Evolutionary conservation across 192 early-diverging fungal species (phyloP).

Genomic region (Gryganskiella cystojenkinii): DNA sequence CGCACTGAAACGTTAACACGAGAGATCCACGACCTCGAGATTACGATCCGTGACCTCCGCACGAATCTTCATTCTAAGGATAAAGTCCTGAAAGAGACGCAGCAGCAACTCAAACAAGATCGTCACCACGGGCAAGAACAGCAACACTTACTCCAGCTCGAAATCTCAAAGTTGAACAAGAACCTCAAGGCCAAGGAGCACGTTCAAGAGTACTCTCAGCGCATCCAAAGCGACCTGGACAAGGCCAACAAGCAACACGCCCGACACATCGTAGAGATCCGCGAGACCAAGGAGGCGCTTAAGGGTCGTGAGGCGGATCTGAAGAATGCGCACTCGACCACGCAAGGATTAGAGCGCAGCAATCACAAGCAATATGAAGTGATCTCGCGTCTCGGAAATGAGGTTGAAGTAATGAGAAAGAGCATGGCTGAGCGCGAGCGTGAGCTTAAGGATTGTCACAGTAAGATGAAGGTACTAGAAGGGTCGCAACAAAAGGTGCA

Average conservation of each 20-base stretch:
- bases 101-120: neutral
- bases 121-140: constrained; percentile 4
- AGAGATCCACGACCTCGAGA: constrained; percentile 29
- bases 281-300: constrained; percentile 3
- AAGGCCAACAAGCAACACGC: constrained; percentile 17
- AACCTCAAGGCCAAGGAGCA: constrained; percentile 19
- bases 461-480: constrained; percentile 21
- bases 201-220: constrained; percentile 4
- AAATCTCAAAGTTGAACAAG: constrained; percentile 12
- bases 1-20: constrained; percentile 22
- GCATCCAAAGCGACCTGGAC: constrained; percentile 15
- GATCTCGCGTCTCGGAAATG: neutral
- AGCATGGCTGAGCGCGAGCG: constrained; percentile 8
- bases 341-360: constrained; percentile 13
- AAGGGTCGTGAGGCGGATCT: neutral
- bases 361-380: constrained; percentile 4
- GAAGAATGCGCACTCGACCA: neutral
- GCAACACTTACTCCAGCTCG: neutral
- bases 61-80: constrained; percentile 7
- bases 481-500: constrained; percentile 14
- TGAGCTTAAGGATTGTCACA: constrained; percentile 20
- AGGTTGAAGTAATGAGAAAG: constrained; percentile 1
- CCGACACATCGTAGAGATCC: constrained; percentile 8
- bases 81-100: constrained; percentile 5
- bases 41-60: constrained; percentile 25